phyloP scores from a whole-genome alignment of 441 rosid genomes.

The Croton laevigatus region DNA sequence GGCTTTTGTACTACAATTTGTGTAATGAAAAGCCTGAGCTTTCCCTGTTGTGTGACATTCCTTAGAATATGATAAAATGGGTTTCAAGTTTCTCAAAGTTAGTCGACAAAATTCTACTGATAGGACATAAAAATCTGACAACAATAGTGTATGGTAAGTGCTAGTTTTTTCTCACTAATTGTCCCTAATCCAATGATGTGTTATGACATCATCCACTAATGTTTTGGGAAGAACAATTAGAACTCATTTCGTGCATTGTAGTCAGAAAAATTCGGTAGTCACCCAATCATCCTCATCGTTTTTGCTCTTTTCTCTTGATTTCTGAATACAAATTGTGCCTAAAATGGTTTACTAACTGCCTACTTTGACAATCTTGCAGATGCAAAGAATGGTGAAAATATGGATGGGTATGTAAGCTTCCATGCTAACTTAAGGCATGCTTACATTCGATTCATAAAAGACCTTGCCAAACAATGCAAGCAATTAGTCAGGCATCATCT shows the following conservation, averaged over 20 bases:
- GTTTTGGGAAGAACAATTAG: background rate
- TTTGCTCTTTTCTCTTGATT: background rate
- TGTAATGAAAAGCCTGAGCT: background rate
- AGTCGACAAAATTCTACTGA: background rate
- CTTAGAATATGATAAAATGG: background rate
- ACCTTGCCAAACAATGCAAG: slow-evolving; percentile 84
- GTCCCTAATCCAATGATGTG: background rate
- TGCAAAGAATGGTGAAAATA: slow-evolving; percentile 57
- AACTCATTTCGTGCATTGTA: background rate
- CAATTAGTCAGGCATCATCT: slow-evolving; percentile 88
- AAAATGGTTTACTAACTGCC: slow-evolving; percentile 1
- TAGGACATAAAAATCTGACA: background rate
- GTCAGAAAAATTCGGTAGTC: background rate
- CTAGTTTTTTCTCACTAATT: background rate
- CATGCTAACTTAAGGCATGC: slow-evolving; percentile 82
- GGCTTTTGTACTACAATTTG: background rate
- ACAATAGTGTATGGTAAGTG: background rate
- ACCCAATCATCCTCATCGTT: background rate
- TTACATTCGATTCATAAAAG: slow-evolving; percentile 64
- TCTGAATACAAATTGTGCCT: slow-evolving; percentile 1
- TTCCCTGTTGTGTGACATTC: background rate
- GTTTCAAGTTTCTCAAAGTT: background rate
- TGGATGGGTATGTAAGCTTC: slow-evolving; percentile 85
- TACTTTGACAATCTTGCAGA: slow-evolving; percentile 41
- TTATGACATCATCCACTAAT: background rate